Percentiles rank a stretch among this genome's conserved stretches.
Conservation (phyloP, 345 rosid species). For the Hevea brasiliensis region DNA sequence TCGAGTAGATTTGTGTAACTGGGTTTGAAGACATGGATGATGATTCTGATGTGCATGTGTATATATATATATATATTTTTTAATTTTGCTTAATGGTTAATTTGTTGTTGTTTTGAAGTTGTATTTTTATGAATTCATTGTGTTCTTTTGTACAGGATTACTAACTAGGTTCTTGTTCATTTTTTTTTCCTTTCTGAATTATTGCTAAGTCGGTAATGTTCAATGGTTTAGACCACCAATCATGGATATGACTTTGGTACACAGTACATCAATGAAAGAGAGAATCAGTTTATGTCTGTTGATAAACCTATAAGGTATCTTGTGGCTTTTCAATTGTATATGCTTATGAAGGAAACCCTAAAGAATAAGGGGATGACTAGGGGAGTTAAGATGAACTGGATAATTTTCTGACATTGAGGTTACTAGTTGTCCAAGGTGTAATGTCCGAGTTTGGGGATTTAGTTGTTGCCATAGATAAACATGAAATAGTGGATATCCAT, state of each 20-base stretch:
- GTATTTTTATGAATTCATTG: background rate
- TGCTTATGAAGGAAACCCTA: background rate
- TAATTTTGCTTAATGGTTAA: background rate
- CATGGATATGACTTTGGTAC: background rate
- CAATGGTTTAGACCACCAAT: background rate
- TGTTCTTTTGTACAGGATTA: background rate
- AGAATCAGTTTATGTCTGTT: background rate
- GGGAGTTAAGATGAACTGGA: no score
- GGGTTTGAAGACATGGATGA: conserved; percentile 9
- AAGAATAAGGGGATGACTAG: no score
- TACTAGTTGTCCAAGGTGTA: no score
- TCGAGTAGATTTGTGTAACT: conserved; percentile 15
- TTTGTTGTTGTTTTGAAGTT: background rate
- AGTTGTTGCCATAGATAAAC: no score
- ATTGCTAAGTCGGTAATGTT: background rate
- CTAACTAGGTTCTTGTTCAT: background rate
- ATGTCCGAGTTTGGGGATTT: no score
- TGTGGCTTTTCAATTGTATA: background rate
- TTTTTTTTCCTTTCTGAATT: background rate
- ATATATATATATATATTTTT: background rate
- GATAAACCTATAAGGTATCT: background rate
- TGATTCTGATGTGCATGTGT: background rate
- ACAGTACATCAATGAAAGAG: background rate
- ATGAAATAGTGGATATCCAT: no score
- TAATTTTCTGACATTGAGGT: no score